phyloP scores from a whole-genome alignment of 495 filamentous ascomycete species.

The Neurospora discreta region DNA sequence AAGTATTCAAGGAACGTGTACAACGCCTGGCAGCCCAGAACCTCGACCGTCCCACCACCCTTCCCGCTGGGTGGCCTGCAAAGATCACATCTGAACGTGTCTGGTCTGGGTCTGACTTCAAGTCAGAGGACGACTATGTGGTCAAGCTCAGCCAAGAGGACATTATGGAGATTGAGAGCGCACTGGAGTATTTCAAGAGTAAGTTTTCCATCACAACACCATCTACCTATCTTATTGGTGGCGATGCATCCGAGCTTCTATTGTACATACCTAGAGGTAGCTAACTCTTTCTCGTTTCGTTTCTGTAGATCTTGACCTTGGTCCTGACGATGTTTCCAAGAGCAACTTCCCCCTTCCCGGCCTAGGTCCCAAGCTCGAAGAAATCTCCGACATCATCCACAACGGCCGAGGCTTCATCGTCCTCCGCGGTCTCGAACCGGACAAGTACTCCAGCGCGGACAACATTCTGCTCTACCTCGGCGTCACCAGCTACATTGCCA shows the following conservation, averaged over 20 bases:
- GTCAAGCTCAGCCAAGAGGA: conserved; percentile 12
- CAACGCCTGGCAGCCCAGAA: conserved; percentile 10
- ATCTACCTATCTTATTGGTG: neutral
- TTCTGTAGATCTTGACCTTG: conserved; percentile 7
- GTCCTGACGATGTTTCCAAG: conserved; percentile 13
- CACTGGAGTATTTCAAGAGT: conserved; percentile 17
- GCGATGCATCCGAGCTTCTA: neutral
- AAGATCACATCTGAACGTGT: conserved; percentile 11
- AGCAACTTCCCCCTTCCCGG: conserved; percentile 16
- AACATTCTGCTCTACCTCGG: conserved; percentile 24
- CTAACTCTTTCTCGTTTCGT: neutral
- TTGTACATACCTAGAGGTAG: too few relatives aligned
- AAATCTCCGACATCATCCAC: conserved; percentile 13
- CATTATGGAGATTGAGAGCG: conserved; percentile 17
- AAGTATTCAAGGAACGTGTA: conserved; percentile 19
- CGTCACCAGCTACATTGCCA: conserved; percentile 21
- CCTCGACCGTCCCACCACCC: conserved; percentile 15
- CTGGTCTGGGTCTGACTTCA: conserved; percentile 19
- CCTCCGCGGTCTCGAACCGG: conserved; percentile 18
- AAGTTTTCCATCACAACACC: neutral
- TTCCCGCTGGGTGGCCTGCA: conserved; percentile 17
- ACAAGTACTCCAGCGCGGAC: conserved; percentile 17
- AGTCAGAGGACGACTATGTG: conserved; percentile 16
- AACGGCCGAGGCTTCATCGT: conserved; percentile 16
- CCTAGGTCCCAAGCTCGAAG: conserved; percentile 4